Evolutionary conservation across 2,329 filamentous ascomycete genomes (phyloP), one percentile per base, ranked within the genome.

Genomic region (Bisporella sp.): DNA sequence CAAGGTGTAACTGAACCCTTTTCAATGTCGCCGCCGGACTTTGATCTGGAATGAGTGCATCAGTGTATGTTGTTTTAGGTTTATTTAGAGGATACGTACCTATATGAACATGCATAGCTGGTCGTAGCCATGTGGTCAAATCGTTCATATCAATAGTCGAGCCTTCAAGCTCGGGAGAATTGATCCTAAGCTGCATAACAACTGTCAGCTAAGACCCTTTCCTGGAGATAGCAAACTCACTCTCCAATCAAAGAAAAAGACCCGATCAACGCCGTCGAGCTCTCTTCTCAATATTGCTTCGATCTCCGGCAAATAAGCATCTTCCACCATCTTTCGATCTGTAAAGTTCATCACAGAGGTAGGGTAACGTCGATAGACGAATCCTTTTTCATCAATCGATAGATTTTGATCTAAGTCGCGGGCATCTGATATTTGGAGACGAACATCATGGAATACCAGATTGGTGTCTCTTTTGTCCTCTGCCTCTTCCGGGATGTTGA

Each of bases 201-300:
- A 11, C 13, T 39, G 35, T 39, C 9, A 39, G 13, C 9, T 39
- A 39, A 39, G 13, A 39, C 13, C 9, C 35, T 11, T 11, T 11
- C 13, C 9, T 9, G 13, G 35, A 39, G 13, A 9, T 11, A 13
- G 3, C 21, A 47, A 31, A 12, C 46, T 31, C 45, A 53, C 50
- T 21, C 50, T 49, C 50, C 50, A 53, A 30, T 53, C 50, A 44
- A 49, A 53, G 35, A 46, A 40, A 28, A 41, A 37, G 5, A 52
- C 32, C 39, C 30, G 21, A 48, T 48, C 50, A 11, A 48, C 50
- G 5, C 44, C 46, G 5, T 52, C 46, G 12, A 52, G 35, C 30
- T 52, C 33, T 6, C 32, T 46, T 30, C 41, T 52, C 41, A 52
- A 42, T 9, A 52, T 12, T 13, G 6, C 42, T 21, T 48, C 41